Evolutionary conservation across 169 alveolate genomes (phyloP).

Genomic region (Cryptosporidium bovis): DNA sequence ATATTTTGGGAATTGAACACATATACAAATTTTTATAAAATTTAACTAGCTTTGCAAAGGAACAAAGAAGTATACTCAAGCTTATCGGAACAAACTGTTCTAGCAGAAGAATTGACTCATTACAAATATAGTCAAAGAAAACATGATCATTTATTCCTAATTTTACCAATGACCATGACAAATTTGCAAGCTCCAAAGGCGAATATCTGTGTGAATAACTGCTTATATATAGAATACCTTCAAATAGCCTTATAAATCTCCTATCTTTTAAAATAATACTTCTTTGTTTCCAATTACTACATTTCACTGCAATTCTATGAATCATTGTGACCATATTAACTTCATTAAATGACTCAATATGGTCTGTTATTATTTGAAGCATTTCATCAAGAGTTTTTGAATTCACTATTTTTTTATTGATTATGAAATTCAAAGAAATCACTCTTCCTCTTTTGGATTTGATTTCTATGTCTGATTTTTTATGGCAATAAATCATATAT

Average conservation of each 20-base stretch:
- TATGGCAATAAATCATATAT: too few species aligned
- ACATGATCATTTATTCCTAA: constrained; percentile 48
- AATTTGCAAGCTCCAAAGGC: constrained; percentile 51
- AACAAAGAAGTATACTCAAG: constrained; percentile 50
- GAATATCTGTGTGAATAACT: constrained; percentile 23
- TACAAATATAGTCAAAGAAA: constrained; percentile 31
- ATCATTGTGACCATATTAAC: constrained; percentile 39
- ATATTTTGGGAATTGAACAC: constrained; percentile 50
- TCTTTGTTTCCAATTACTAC: background rate
- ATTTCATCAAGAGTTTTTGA: constrained; percentile 6
- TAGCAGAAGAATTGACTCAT: constrained; percentile 35
- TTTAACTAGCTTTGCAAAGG: constrained; percentile 46
- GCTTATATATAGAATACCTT: constrained; percentile 6
- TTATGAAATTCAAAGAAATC: constrained; percentile 12
- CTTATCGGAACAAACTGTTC: constrained; percentile 46
- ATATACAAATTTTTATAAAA: constrained; percentile 42
- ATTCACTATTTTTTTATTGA: constrained; percentile 32
- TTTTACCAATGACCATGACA: constrained; percentile 56
- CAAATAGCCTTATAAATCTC: constrained; percentile 42
- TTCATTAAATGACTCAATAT: constrained; percentile 43
- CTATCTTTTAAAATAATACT: constrained; percentile 17
- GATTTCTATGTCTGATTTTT: background rate
- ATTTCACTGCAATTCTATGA: constrained; percentile 30
- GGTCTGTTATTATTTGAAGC: background rate
- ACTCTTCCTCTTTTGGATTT: background rate